Conservation (phyloP, 129 eudicot genomes). For the Escallonia herrerae region DNA sequence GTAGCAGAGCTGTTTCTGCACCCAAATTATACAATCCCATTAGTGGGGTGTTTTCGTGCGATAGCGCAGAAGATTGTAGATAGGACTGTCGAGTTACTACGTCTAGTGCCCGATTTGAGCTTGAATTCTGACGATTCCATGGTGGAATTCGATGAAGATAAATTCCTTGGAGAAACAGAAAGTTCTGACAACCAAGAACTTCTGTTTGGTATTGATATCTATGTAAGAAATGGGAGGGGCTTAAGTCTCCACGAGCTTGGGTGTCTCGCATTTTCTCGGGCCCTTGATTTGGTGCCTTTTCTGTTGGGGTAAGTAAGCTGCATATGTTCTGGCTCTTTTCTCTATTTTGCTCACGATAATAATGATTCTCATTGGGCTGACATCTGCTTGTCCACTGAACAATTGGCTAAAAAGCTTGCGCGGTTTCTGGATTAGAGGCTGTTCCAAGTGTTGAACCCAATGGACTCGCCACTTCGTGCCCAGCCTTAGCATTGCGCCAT, state of each 20-base stretch:
- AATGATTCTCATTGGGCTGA: not conserved
- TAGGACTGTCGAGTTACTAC: conserved; percentile 45
- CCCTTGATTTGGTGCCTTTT: conserved; percentile 64
- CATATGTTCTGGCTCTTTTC: not conserved
- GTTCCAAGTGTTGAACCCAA: no score
- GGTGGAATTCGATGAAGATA: conserved; percentile 45
- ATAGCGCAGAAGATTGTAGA: conserved; percentile 56
- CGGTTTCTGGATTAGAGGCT: no score
- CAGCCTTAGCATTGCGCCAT: no score
- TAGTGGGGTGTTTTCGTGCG: conserved; percentile 87
- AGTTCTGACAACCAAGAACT: conserved; percentile 27
- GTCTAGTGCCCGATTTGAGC: conserved; percentile 51
- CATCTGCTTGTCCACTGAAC: not conserved
- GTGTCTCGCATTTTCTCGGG: conserved; percentile 79
- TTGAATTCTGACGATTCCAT: conserved; percentile 28
- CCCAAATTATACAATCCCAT: conserved; percentile 64
- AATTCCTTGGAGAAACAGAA: conserved; percentile 36
- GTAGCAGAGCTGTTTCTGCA: conserved; percentile 62
- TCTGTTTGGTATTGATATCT: conserved; percentile 35
- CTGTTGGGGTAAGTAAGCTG: conserved; percentile 47
- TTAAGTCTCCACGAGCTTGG: conserved; percentile 86
- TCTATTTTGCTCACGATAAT: no score
- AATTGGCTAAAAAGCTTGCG: no score
- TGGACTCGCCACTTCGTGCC: no score
- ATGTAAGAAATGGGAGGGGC: conserved; percentile 42